Evolutionary conservation across 1,284 basidiomycete genomes (phyloP).

Genomic region (Retiboletus flavoniger): DNA sequence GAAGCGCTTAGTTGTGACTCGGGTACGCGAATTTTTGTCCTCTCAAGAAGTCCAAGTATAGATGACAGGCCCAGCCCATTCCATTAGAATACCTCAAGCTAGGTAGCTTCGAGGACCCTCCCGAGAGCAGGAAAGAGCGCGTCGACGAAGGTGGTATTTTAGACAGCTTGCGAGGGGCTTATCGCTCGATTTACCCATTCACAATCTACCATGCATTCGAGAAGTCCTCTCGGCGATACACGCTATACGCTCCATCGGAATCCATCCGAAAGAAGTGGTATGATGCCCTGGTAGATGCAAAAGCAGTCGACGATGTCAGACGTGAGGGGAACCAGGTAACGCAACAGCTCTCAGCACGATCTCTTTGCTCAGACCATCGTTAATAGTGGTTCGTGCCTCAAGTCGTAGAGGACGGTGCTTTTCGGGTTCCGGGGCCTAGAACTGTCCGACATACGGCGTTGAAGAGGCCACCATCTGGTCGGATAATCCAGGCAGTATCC

Average conservation of each 20-base stretch:
- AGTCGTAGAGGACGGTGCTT: conserved; percentile 57
- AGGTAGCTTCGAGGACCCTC: conserved; percentile 55
- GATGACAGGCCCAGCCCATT: conserved; percentile 53
- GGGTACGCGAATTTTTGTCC: conserved; percentile 44
- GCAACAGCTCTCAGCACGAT: neutral
- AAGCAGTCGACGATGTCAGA: conserved; percentile 57
- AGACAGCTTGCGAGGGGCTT: conserved; percentile 50
- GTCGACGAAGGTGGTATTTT: conserved; percentile 57
- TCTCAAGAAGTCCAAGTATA: conserved; percentile 3
- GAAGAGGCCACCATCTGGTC: conserved; percentile 51
- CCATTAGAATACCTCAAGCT: conserved; percentile 74
- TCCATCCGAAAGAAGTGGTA: conserved; percentile 59
- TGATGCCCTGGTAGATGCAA: conserved; percentile 55
- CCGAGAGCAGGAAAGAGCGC: conserved; percentile 62
- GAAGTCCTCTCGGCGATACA: conserved; percentile 59
- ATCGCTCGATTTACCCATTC: conserved; percentile 66
- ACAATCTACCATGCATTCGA: conserved; percentile 68
- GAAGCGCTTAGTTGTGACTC: conserved; percentile 57
- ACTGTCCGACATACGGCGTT: conserved; percentile 31
- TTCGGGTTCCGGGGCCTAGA: conserved; percentile 46
- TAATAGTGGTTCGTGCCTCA: conserved; percentile 64
- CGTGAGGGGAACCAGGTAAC: conserved; percentile 71
- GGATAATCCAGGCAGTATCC: conserved; percentile 54
- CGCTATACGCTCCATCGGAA: conserved; percentile 64
- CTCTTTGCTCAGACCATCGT: conserved; percentile 8